Percentiles rank a stretch among this genome's conserved stretches.
Conservation (phyloP, 345 rosid species). For the Gossypium thurberi region DNA sequence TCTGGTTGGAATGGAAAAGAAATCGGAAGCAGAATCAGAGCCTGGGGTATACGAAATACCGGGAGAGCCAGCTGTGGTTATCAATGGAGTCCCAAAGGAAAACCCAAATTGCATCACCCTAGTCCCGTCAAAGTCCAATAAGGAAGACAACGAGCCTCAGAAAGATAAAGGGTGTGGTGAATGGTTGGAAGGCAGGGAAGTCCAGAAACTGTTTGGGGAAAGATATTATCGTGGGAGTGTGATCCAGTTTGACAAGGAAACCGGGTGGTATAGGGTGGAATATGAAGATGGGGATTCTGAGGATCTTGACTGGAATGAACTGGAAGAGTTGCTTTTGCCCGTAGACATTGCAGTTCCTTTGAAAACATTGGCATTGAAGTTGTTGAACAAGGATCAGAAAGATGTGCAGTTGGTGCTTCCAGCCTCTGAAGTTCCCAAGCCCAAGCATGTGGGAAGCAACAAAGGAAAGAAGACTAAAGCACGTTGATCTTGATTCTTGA, state of each 20-base stretch:
- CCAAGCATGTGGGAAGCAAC: background rate
- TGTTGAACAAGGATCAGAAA: slow-evolving; percentile 39
- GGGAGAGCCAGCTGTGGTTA: slow-evolving; percentile 76
- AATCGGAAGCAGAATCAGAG: slow-evolving; percentile 22
- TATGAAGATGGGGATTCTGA: slow-evolving; percentile 87
- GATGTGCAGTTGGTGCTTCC: background rate
- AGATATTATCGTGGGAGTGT: slow-evolving; percentile 49
- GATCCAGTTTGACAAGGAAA: slow-evolving; percentile 52
- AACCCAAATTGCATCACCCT: slow-evolving; percentile 13
- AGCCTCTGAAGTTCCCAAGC: slow-evolving; percentile 11
- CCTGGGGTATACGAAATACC: slow-evolving; percentile 46
- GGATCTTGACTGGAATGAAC: slow-evolving; percentile 75
- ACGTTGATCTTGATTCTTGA: background rate
- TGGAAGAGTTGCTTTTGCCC: slow-evolving; percentile 59
- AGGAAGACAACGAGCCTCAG: slow-evolving; percentile 18
- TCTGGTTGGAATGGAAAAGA: slow-evolving; percentile 25
- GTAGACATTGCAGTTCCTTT: slow-evolving; percentile 60
- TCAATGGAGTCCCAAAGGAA: slow-evolving; percentile 63
- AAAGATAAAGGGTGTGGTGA: slow-evolving; percentile 47
- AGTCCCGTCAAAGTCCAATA: slow-evolving; percentile 10
- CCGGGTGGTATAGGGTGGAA: slow-evolving; percentile 71
- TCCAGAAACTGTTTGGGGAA: slow-evolving; percentile 48
- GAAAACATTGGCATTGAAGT: slow-evolving; percentile 49
- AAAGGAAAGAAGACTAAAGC: slow-evolving; percentile 10
- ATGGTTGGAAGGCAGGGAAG: slow-evolving; percentile 85